Conservation (phyloP, 768 basidiomycete species). For the Boletus tomentosulus region DNA sequence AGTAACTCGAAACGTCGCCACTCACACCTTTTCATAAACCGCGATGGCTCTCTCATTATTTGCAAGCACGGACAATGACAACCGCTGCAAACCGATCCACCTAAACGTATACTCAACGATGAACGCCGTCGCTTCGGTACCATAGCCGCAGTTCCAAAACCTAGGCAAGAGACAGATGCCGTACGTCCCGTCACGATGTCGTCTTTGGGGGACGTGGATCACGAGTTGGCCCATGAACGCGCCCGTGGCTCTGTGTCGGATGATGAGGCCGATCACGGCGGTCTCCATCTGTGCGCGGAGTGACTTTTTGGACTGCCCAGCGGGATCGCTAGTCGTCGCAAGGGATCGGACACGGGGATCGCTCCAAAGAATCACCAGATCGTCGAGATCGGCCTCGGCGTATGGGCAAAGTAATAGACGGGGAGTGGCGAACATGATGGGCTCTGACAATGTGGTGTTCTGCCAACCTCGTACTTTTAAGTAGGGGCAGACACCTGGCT, state of each 20-base stretch:
- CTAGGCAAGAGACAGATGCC: constrained; percentile 28
- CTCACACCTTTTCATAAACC: constrained; percentile 43
- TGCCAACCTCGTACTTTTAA: not conserved
- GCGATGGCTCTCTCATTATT: constrained; percentile 36
- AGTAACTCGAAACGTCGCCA: not conserved
- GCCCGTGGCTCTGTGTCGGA: constrained; percentile 26
- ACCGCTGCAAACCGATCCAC: constrained; percentile 37
- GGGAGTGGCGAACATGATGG: constrained; percentile 28
- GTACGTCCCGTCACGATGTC: constrained; percentile 31
- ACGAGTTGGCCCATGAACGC: constrained; percentile 33
- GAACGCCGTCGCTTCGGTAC: constrained; percentile 38
- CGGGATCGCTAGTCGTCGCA: constrained; percentile 11
- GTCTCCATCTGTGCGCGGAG: constrained; percentile 21
- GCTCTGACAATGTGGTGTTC: not conserved
- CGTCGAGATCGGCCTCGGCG: constrained; percentile 30
- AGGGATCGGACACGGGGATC: constrained; percentile 27
- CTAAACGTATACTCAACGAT: constrained; percentile 39
- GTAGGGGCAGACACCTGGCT: constrained; percentile 1
- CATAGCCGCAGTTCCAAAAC: constrained; percentile 41
- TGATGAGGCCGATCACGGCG: constrained; percentile 27
- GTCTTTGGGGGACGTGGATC: constrained; percentile 22
- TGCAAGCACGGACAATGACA: constrained; percentile 38
- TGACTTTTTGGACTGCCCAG: constrained; percentile 14
- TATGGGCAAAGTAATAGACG: constrained; percentile 33
- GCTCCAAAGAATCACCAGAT: constrained; percentile 27